Percentiles rank a stretch among this genome's conserved stretches.
Evolutionary conservation across 2,329 filamentous ascomycete species (phyloP).

Genomic region (Orbilia quercus): DNA sequence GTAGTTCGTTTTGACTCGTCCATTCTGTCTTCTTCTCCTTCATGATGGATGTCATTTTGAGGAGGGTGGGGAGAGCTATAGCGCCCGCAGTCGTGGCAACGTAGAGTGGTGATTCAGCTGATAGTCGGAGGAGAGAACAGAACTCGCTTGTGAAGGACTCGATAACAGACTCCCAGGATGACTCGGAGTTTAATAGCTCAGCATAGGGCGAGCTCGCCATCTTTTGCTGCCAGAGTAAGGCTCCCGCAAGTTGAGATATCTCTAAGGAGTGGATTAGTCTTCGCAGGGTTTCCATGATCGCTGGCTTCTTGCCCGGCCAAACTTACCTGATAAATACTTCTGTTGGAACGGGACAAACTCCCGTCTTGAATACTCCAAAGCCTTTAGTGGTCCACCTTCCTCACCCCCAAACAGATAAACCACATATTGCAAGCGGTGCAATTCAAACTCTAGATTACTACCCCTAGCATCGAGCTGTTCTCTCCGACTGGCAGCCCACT

Average conservation of each 20-base stretch:
- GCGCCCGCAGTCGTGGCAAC: constrained; percentile 91
- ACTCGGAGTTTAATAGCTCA: constrained; percentile 74
- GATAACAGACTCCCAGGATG: constrained; percentile 83
- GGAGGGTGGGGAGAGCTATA: constrained; percentile 86
- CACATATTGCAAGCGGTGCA: constrained; percentile 83
- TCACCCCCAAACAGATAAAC: constrained; percentile 82
- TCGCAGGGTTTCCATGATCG: background rate
- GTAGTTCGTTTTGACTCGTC: constrained; percentile 90
- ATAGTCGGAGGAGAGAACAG: constrained; percentile 88
- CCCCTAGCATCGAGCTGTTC: constrained; percentile 79
- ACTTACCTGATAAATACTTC: constrained; percentile 71
- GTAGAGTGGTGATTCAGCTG: constrained; percentile 91
- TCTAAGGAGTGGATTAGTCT: constrained; percentile 65
- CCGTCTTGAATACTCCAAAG: constrained; percentile 78
- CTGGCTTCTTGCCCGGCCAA: too few species aligned
- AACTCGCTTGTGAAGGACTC: constrained; percentile 93
- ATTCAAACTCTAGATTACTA: constrained; percentile 94
- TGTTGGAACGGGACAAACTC: constrained; percentile 80
- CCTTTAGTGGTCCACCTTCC: constrained; percentile 67
- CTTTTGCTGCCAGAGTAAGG: constrained; percentile 82
- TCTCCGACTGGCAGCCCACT: constrained; percentile 82
- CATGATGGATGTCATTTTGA: constrained; percentile 89
- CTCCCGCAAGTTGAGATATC: constrained; percentile 82
- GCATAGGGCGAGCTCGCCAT: constrained; percentile 79
- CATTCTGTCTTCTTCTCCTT: constrained; percentile 91